A percentile compares a stretch with the other conserved stretches of the same genome.
Conservation (phyloP, 306 rosid species). For the Gastrolobium villosum region DNA sequence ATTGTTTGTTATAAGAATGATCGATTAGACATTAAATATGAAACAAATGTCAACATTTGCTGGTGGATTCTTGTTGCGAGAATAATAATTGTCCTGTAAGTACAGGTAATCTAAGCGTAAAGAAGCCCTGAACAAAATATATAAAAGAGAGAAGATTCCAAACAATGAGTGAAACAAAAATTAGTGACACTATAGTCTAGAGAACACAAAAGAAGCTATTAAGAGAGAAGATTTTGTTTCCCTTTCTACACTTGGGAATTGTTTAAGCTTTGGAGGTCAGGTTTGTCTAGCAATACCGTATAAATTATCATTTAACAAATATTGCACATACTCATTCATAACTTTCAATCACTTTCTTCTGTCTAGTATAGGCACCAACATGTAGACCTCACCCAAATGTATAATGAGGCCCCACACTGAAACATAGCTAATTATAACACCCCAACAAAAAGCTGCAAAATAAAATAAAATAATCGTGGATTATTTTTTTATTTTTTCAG, state of each 20-base stretch:
- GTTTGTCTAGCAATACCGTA: slow-evolving; percentile 71
- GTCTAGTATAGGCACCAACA: slow-evolving; percentile 70
- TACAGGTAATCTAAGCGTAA: slow-evolving; percentile 53
- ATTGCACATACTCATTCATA: slow-evolving; percentile 44
- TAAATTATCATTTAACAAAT: slow-evolving; percentile 53
- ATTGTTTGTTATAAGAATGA: slow-evolving; percentile 22
- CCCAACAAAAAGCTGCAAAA: slow-evolving; percentile 42
- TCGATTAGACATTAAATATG: slow-evolving; percentile 31
- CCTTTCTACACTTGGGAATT: slow-evolving; percentile 45
- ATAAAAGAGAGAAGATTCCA: slow-evolving; percentile 56
- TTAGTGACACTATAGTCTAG: slow-evolving; percentile 55
- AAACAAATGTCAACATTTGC: slow-evolving; percentile 33
- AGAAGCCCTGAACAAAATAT: slow-evolving; percentile 18
- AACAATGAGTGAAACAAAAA: slow-evolving; percentile 60
- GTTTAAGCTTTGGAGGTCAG: slow-evolving; percentile 60
- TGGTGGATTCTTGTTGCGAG: slow-evolving; percentile 48
- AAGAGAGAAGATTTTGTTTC: slow-evolving; percentile 22
- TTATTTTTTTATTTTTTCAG: neutral
- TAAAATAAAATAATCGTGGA: neutral
- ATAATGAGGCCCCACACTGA: slow-evolving; percentile 59
- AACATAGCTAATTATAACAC: slow-evolving; percentile 58
- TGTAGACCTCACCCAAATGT: slow-evolving; percentile 70
- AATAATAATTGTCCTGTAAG: slow-evolving; percentile 45
- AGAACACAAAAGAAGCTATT: slow-evolving; percentile 41
- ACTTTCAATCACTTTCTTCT: slow-evolving; percentile 60